Conservation (phyloP, 257 asterid species). For the Lithospermum erythrorhizon region DNA sequence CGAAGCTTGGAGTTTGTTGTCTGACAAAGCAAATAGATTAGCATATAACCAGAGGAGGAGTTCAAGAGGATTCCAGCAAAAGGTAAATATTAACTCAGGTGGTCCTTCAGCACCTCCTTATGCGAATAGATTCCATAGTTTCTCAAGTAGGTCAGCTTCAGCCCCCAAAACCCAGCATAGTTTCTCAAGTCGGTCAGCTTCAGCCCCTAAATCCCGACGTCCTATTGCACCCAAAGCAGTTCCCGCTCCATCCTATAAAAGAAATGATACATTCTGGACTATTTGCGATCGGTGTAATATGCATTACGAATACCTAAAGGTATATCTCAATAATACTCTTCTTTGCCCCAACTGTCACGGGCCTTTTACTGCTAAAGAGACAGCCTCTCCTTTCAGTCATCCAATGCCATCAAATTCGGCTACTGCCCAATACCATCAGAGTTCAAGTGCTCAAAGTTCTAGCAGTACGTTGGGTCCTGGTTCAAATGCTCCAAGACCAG, state of each 20-base stretch:
- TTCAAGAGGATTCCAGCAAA: conserved; percentile 27
- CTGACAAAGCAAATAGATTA: conserved; percentile 37
- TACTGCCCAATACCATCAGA: conserved; percentile 18
- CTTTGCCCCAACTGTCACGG: conserved; percentile 41
- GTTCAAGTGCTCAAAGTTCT: conserved; percentile 14
- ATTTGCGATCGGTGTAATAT: conserved; percentile 44
- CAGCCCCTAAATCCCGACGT: conserved; percentile 24
- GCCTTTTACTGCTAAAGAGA: conserved; percentile 38
- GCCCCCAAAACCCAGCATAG: conserved; percentile 24
- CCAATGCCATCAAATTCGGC: conserved; percentile 13
- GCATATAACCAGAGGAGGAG: conserved; percentile 43
- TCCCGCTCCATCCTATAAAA: conserved; percentile 23
- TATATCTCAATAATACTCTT: conserved; percentile 41
- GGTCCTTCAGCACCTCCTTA: conserved; percentile 32
- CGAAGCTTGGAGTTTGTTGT: conserved; percentile 50
- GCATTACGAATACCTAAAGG: conserved; percentile 44
- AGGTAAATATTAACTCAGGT: conserved; percentile 21
- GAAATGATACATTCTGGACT: conserved; percentile 48
- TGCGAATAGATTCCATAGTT: conserved; percentile 28
- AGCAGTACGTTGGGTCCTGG: neutral
- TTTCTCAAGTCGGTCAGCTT: conserved; percentile 15
- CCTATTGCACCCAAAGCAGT: conserved; percentile 17
- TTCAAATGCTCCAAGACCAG: neutral
- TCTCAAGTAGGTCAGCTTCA: conserved; percentile 16
- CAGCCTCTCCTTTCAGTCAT: conserved; percentile 31